phyloP scores from a whole-genome alignment of 192 early-diverging fungal species.

The Coemansia javaensis region DNA sequence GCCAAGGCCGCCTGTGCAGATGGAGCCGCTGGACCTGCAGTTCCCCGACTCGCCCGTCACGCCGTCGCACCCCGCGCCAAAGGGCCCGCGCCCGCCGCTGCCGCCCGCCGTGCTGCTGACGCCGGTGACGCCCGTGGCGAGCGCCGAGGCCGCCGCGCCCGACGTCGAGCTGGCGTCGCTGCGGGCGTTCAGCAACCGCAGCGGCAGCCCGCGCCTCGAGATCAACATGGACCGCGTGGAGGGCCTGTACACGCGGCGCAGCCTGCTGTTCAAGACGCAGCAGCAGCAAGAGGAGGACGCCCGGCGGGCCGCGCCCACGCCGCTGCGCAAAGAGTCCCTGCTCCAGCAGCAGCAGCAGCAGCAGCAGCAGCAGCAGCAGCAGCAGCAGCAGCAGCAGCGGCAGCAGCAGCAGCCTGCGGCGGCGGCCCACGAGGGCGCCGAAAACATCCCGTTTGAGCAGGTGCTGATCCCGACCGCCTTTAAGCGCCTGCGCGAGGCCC shows the following conservation, averaged over 20 bases:
- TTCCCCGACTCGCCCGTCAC: conserved; percentile 23
- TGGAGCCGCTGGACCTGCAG: conserved; percentile 19
- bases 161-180: neutral
- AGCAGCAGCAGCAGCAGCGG: too few relatives aligned
- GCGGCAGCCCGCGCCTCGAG: conserved; percentile 26
- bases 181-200: conserved; percentile 29
- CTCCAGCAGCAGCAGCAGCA: too few relatives aligned
- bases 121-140: conserved; percentile 11
- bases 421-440: conserved; percentile 14
- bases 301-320: neutral
- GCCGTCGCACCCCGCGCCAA: conserved; percentile 1
- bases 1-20: conserved; percentile 20
- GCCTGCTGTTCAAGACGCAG: conserved; percentile 42
- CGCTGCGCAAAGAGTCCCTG: neutral
- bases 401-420: neutral
- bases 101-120: conserved; percentile 7
- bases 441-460: conserved; percentile 46
- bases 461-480: conserved; percentile 50
- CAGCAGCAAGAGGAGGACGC: conserved; percentile 26
- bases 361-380: too few relatives aligned
- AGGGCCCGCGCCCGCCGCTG: neutral
- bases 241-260: conserved; percentile 31
- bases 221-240: conserved; percentile 49
- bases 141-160: neutral
- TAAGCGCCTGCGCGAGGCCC: conserved; percentile 37